These are phyloP conservation scores for Stevia rebaudiana DNA, from an alignment of 140 eudicot species.

Conservation along the genomic window DNA sequence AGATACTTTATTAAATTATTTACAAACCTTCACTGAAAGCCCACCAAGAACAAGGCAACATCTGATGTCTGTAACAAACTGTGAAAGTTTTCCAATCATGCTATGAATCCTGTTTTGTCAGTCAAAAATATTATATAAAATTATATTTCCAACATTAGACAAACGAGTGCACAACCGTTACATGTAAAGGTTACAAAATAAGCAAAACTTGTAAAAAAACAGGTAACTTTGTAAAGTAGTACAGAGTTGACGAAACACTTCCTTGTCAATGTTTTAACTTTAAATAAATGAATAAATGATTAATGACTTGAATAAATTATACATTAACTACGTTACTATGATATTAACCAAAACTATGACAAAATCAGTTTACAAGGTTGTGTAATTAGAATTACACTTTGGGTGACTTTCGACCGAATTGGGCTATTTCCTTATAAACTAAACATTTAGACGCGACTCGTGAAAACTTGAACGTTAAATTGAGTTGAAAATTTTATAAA, in stretches of 20 bases:
- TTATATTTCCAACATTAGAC: neutral
- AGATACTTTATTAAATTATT: no score
- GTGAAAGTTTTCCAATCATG: constrained; percentile 85
- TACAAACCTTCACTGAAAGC: constrained; percentile 66
- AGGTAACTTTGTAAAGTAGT: neutral
- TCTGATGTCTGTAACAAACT: constrained; percentile 71
- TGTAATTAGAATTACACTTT: neutral
- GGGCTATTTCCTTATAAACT: neutral
- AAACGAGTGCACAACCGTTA: constrained; percentile 1
- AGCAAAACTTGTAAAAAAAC: neutral
- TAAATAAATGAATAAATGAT: neutral
- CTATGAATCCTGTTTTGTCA: constrained; percentile 71
- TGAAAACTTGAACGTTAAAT: neutral
- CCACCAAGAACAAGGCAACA: constrained; percentile 89
- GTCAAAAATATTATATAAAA: constrained; percentile 15
- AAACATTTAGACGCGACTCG: neutral
- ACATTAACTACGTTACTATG: neutral
- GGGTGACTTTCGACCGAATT: neutral
- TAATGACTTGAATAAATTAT: neutral
- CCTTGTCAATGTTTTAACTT: neutral
- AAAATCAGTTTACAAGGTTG: neutral
- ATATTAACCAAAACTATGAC: neutral
- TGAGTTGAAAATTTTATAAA: constrained; percentile 1
- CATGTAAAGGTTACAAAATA: neutral
- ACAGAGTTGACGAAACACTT: neutral